Conservation (phyloP, 2,329 filamentous ascomycete species). For the Eutypella sp. region DNA sequence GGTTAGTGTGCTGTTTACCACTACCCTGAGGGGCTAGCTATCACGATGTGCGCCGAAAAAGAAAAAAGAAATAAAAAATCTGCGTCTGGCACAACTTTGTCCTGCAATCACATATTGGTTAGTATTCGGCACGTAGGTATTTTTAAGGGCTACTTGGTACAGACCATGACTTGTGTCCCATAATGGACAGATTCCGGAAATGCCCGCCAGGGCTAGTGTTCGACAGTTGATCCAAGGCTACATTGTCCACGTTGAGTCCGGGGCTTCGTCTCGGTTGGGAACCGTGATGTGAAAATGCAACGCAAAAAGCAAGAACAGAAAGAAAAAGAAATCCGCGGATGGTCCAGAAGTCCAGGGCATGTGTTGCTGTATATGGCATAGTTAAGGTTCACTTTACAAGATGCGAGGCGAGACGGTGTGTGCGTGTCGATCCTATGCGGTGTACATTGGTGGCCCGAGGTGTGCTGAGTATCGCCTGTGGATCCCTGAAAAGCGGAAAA, state of each 20-base stretch:
- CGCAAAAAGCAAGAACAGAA: neutral
- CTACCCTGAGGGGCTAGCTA: slow-evolving; percentile 24
- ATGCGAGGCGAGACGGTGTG: too few relatives aligned
- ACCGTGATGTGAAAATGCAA: too few relatives aligned
- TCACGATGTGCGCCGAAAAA: slow-evolving; percentile 25
- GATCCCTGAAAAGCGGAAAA: too few relatives aligned
- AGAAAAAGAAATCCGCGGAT: neutral
- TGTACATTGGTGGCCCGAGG: too few relatives aligned
- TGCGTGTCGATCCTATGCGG: too few relatives aligned
- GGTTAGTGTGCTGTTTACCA: slow-evolving; percentile 55
- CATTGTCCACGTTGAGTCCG: neutral
- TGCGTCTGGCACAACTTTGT: slow-evolving; percentile 53
- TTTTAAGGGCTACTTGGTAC: slow-evolving; percentile 25
- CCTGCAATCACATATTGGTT: slow-evolving; percentile 34
- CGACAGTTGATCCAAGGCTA: neutral
- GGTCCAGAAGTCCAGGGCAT: too few relatives aligned
- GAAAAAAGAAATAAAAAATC: slow-evolving; percentile 27
- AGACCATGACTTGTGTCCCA: slow-evolving; percentile 31
- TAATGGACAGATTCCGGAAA: neutral
- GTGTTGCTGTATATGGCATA: too few relatives aligned
- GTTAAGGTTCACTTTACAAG: too few relatives aligned
- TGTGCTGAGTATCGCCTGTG: too few relatives aligned
- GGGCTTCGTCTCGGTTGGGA: neutral
- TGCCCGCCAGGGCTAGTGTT: neutral
- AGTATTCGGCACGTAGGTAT: slow-evolving; percentile 23